Conservation (phyloP, 306 rosid species). For the Cucumis melo region DNA sequence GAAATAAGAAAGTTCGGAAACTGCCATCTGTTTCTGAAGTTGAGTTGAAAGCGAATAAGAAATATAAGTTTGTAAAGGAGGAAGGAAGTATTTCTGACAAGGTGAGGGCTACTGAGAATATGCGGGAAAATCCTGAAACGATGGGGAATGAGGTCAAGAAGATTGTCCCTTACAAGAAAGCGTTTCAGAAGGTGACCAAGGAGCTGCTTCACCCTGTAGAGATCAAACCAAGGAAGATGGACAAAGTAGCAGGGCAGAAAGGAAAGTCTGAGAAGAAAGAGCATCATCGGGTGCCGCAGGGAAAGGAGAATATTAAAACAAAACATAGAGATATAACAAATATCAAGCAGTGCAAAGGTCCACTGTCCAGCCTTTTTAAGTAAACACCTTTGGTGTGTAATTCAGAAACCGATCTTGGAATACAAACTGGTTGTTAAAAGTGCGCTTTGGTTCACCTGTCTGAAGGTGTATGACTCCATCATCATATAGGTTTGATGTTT, state of each 20-base stretch:
- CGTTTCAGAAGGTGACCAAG: slow-evolving; percentile 7
- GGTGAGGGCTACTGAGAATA: neutral
- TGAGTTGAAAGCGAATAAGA: slow-evolving; percentile 21
- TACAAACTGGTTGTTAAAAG: neutral
- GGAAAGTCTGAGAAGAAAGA: slow-evolving; percentile 8
- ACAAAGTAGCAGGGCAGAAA: slow-evolving; percentile 8
- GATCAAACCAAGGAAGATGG: neutral
- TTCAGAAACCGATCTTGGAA: neutral
- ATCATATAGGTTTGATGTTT: neutral
- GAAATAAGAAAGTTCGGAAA: slow-evolving; percentile 13
- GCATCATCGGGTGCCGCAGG: neutral
- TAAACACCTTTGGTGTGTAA: slow-evolving; percentile 1
- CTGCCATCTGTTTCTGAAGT: slow-evolving; percentile 10
- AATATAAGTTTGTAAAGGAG: slow-evolving; percentile 21
- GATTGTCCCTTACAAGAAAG: neutral
- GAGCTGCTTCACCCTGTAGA: slow-evolving; percentile 13
- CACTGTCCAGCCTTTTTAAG: slow-evolving; percentile 43
- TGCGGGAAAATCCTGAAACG: slow-evolving; percentile 4
- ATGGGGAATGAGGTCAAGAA: slow-evolving; percentile 7
- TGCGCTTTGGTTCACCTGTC: neutral
- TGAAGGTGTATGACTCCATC: neutral
- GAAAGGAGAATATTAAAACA: slow-evolving; percentile 10
- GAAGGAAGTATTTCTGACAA: slow-evolving; percentile 4
- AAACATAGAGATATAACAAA: neutral
- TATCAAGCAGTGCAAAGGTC: neutral